Conservation (phyloP, 768 basidiomycete genomes). For the Ramaria rubella region DNA sequence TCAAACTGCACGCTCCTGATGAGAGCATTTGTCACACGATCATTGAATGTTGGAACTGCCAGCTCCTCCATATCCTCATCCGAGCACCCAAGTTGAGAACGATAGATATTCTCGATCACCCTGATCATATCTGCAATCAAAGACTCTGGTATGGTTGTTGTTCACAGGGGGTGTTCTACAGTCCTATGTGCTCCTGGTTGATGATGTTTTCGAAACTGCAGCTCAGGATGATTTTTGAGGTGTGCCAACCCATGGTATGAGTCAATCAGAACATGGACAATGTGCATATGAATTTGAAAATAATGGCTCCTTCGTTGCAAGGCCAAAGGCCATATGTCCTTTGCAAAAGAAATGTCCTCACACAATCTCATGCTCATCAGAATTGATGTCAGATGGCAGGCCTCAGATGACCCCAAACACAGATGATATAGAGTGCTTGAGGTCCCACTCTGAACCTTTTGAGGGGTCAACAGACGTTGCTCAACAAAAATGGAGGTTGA, state of each 20-base stretch:
- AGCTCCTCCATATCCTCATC: background rate
- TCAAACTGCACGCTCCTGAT: background rate
- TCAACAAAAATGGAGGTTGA: slow-evolving; percentile 27
- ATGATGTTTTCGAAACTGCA: slow-evolving; percentile 2
- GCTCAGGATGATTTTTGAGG: background rate
- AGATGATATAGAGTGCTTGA: slow-evolving; percentile 27
- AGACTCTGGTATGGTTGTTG: background rate
- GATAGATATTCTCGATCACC: background rate
- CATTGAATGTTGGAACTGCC: background rate
- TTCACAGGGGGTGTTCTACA: background rate
- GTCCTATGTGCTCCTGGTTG: slow-evolving; percentile 16
- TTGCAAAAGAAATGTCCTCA: slow-evolving; percentile 11
- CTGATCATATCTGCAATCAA: background rate
- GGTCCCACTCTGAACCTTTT: slow-evolving; percentile 33
- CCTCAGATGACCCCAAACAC: slow-evolving; percentile 14
- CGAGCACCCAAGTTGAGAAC: background rate
- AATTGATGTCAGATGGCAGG: slow-evolving; percentile 23
- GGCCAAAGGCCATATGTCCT: slow-evolving; percentile 15
- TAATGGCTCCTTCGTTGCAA: background rate
- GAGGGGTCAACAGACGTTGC: slow-evolving; percentile 20
- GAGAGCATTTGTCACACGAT: background rate
- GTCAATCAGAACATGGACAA: background rate
- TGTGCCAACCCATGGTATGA: background rate
- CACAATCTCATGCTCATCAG: background rate
- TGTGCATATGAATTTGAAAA: slow-evolving; percentile 7